phyloP scores from a whole-genome alignment of 352 stramenopile species.

The Pilasporangium apinafurcum region DNA sequence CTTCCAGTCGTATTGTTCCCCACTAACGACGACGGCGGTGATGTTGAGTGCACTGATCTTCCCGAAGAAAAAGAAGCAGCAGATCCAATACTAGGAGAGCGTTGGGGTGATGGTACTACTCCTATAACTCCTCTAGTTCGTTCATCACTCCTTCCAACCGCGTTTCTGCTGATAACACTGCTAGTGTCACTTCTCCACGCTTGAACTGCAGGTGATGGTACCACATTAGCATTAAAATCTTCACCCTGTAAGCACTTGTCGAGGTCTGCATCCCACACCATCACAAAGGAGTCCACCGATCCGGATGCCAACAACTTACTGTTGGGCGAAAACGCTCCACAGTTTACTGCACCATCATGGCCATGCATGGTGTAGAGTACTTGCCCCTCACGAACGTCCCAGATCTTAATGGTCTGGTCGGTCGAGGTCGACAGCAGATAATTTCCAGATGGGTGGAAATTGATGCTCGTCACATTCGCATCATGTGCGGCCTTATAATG shows the following conservation, averaged over 20 bases:
- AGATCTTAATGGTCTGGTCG: conserved; percentile 89
- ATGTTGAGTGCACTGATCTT: too few relatives aligned
- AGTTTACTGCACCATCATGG: conserved; percentile 69
- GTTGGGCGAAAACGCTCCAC: conserved; percentile 65
- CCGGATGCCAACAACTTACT: conserved; percentile 63
- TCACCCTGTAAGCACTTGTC: conserved; percentile 70
- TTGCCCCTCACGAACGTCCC: conserved; percentile 90
- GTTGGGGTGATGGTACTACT: too few relatives aligned
- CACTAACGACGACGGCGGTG: too few relatives aligned
- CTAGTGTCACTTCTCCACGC: not conserved
- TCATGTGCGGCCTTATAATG: conserved; percentile 91
- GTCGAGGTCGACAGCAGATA: conserved; percentile 87
- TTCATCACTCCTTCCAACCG: too few relatives aligned
- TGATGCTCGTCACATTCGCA: conserved; percentile 66
- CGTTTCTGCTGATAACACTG: conserved; percentile 2
- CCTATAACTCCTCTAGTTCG: too few relatives aligned
- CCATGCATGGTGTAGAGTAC: conserved; percentile 91
- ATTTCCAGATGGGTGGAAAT: conserved; percentile 88
- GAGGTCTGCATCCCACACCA: conserved; percentile 82
- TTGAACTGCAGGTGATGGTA: not conserved
- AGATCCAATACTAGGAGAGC: too few relatives aligned
- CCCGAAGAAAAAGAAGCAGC: too few relatives aligned
- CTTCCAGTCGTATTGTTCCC: too few relatives aligned
- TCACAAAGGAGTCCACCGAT: conserved; percentile 69
- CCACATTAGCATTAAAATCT: conserved; percentile 8